Base-by-base conservation (phyloP, 2,329 filamentous ascomycete genomes). In the Talaromyces amestolkiae region DNA sequence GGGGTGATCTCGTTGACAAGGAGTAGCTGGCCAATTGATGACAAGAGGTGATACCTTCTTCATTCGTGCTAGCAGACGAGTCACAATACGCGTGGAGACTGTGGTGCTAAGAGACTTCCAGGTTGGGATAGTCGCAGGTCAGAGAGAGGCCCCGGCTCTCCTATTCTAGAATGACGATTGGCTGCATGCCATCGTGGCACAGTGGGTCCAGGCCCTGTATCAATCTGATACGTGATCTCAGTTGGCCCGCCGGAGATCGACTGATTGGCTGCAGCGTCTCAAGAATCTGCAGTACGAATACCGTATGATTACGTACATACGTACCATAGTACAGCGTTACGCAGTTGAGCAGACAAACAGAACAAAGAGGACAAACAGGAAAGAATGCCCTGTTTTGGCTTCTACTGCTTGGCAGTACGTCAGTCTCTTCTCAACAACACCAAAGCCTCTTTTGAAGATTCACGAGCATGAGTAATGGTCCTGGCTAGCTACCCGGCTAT, bases 61-160 rank as follows among this genome's bases (percentile, higher is more conserved):
- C 49, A 33, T 53, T 19, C 24, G 27, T 53, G 49, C 24, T 33
- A 51, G 47, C 47, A 51, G 15, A 31, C 47, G 27, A 31, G 27
- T 53, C 49, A 51, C 47, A 53, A 53, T 33, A 53, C 27, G 49
- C 49, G 27, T 49, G 45, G 45, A 49, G 45, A 49, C 22, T 13
- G 19, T 15, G 4, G 27, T 22, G 24, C 33, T 17, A 10, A 22
- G 31, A 22, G 51, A 33, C 31, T 61, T 51, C 59, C 59, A 33
- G 45, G 51, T 61, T 61, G 27, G 45, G 45, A 61, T 39, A 19
- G 59, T 53, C 45, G 59, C 59, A 61, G 58, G 58, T 27, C 58
- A 41, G 39, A 61, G 43, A 19, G 19, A 33, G 58, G 58, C 9
- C 58, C 58, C 27, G 58, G n/a, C 58, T 22, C 41, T 49, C 41